Conservation (phyloP, 305 asterid genomes). For the Fraxinus ornus region DNA sequence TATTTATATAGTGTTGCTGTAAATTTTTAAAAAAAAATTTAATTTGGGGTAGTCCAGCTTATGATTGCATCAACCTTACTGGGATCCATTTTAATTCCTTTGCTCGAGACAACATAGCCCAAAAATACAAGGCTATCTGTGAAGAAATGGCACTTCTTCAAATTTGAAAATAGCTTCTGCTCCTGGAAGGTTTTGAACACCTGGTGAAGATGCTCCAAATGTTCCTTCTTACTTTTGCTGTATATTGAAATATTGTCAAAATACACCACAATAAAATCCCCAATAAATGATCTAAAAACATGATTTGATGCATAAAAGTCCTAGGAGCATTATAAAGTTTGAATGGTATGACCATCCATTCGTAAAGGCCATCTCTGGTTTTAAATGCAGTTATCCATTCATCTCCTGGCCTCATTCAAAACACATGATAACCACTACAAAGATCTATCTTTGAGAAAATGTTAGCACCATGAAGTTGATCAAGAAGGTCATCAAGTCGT, state of each 20-base stretch:
- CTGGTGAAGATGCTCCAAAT: not conserved
- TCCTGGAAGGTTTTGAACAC: not conserved
- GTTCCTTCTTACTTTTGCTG: not conserved
- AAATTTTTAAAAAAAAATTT: too few relatives aligned
- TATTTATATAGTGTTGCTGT: too few relatives aligned
- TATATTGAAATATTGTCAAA: constrained; percentile 7
- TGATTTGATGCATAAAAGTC: constrained; percentile 4
- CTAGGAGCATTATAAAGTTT: constrained; percentile 14
- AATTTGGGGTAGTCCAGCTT: too few relatives aligned
- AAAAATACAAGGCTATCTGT: not conserved
- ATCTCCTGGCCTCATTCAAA: not conserved
- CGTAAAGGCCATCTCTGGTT: constrained; percentile 1
- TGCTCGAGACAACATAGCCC: not conserved
- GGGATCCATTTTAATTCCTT: not conserved
- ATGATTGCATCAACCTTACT: not conserved
- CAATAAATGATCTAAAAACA: constrained; percentile 1
- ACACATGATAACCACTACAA: constrained; percentile 1
- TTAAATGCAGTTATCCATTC: constrained; percentile 21
- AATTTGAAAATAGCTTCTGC: not conserved
- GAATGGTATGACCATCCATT: constrained; percentile 3
- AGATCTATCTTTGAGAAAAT: not conserved
- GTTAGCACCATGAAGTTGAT: constrained; percentile 14
- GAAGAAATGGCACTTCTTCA: not conserved
- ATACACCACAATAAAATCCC: constrained; percentile 20
- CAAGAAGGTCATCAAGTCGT: constrained; percentile 14